Conservation (phyloP, 108 stramenopile genomes). For the Nitzschia sp. region DNA sequence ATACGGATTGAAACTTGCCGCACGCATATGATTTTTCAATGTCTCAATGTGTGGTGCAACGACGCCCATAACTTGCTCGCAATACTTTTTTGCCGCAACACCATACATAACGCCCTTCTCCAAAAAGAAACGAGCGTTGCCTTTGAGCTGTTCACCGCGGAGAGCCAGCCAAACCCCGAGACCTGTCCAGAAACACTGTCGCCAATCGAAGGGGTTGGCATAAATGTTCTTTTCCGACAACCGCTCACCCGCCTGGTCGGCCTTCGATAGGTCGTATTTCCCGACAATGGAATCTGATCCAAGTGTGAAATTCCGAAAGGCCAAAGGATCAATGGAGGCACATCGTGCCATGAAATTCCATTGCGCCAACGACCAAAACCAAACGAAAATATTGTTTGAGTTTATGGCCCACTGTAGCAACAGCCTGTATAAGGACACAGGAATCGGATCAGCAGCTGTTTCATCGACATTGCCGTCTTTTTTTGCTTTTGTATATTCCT, state of each 20-base stretch:
- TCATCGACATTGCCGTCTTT: too few relatives aligned
- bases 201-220: conserved; percentile 27
- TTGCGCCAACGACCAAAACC: too few relatives aligned
- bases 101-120: not conserved
- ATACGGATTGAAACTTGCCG: conserved; percentile 31
- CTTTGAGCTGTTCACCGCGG: conserved; percentile 2
- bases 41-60: not conserved
- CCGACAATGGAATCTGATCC: conserved; percentile 18
- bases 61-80: not conserved
- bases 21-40: not conserved
- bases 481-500: too few relatives aligned
- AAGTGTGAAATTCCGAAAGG: conserved; percentile 24
- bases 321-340: conserved; percentile 19
- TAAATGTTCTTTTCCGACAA: conserved; percentile 28
- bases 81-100: not conserved
- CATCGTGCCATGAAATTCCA: too few relatives aligned
- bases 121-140: not conserved
- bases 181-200: conserved; percentile 3
- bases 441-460: too few relatives aligned
- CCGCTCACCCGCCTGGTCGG: conserved; percentile 35
- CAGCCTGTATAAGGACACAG: too few relatives aligned
- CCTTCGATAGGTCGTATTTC: conserved; percentile 29
- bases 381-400: too few relatives aligned
- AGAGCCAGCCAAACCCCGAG: not conserved
- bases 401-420: too few relatives aligned